Conservation (phyloP, 371 early-diverging fungal genomes). For the Choanephora cucurbitarum region DNA sequence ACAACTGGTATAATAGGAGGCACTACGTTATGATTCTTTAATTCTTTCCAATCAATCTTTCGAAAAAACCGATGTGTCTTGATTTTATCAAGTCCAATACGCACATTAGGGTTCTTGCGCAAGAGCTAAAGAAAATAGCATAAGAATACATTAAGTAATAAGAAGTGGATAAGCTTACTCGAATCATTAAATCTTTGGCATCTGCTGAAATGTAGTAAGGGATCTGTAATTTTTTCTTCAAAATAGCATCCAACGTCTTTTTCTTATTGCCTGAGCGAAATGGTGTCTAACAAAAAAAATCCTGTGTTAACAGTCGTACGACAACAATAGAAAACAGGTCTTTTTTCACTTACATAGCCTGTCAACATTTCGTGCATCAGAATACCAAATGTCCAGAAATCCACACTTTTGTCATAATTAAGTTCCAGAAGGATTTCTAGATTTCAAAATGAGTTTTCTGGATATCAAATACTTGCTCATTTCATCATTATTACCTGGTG, state of each 20-base stretch:
- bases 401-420: slow-evolving; percentile 84
- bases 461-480: background rate
- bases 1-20: slow-evolving; percentile 81
- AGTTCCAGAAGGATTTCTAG: slow-evolving; percentile 76
- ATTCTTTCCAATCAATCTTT: slow-evolving; percentile 79
- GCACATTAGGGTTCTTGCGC: slow-evolving; percentile 66
- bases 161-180: slow-evolving; percentile 23
- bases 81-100: slow-evolving; percentile 74
- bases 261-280: slow-evolving; percentile 78
- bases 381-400: slow-evolving; percentile 95
- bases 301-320: background rate
- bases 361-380: slow-evolving; percentile 89
- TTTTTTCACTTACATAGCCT: slow-evolving; percentile 46
- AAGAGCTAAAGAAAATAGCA: slow-evolving; percentile 58
- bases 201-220: slow-evolving; percentile 72
- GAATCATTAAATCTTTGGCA: slow-evolving; percentile 63
- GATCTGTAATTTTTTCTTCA: slow-evolving; percentile 71
- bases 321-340: background rate
- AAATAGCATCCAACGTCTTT: slow-evolving; percentile 78
- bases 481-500: slow-evolving; percentile 32
- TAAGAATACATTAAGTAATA: no score
- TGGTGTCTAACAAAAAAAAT: slow-evolving; percentile 54
- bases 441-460: background rate
- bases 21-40: slow-evolving; percentile 59
- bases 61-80: slow-evolving; percentile 89